Evolutionary conservation across 2,329 filamentous ascomycete genomes (phyloP).

Genomic region (Phaeosphaeriaceae sp.): DNA sequence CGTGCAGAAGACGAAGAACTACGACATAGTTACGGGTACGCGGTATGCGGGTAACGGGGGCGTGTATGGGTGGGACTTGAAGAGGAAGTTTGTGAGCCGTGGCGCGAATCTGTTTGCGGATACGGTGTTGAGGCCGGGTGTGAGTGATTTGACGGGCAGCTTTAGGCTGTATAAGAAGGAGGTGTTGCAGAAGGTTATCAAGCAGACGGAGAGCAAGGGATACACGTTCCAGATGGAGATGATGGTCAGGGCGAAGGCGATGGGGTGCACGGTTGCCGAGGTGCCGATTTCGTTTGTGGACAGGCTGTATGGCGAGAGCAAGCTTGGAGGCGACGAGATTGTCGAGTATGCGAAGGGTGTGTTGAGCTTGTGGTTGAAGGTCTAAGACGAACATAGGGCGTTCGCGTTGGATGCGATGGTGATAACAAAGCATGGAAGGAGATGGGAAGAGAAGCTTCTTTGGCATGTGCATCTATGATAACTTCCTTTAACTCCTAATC

Average conservation of each 20-base stretch:
- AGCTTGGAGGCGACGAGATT: constrained; percentile 94
- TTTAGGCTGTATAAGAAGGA: constrained; percentile 94
- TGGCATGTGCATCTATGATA: constrained; percentile 10
- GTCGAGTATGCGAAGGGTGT: constrained; percentile 86
- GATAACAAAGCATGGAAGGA: not conserved
- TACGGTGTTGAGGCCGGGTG: constrained; percentile 88
- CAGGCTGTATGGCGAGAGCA: constrained; percentile 91
- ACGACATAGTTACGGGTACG: constrained; percentile 97
- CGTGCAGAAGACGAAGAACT: constrained; percentile 77
- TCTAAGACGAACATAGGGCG: constrained; percentile 44
- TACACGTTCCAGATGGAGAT: constrained; percentile 99
- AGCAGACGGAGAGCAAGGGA: constrained; percentile 90
- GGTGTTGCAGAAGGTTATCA: constrained; percentile 89
- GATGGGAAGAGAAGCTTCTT: constrained; percentile 11
- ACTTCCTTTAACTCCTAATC: constrained; percentile 22
- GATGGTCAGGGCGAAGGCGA: constrained; percentile 95
- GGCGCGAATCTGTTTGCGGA: constrained; percentile 96
- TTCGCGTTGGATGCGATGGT: constrained; percentile 33
- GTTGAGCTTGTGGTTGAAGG: constrained; percentile 58
- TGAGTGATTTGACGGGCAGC: constrained; percentile 93
- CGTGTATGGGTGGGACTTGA: constrained; percentile 96
- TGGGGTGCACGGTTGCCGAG: constrained; percentile 93
- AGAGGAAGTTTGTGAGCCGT: constrained; percentile 76
- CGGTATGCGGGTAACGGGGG: constrained; percentile 86
- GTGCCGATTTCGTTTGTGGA: constrained; percentile 95